These are phyloP conservation scores for Schwanniomyces vanrijiae DNA, from an alignment of 805 yeast genomes.

Conservation along the genomic window DNA sequence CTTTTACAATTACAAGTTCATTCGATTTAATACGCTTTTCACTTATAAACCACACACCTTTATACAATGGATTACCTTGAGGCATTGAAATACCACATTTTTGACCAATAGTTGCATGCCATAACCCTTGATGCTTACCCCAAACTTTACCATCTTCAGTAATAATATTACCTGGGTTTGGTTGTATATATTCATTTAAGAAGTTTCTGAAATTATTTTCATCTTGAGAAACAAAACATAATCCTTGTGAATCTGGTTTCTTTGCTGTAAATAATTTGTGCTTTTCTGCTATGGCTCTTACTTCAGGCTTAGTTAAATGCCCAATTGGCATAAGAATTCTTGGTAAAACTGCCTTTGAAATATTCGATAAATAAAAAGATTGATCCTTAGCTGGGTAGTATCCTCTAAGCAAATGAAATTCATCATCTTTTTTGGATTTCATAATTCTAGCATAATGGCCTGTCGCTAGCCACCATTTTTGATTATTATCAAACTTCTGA, in stretches of 20 bases:
- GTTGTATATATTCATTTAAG: constrained; percentile 68
- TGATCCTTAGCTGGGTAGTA: constrained; percentile 73
- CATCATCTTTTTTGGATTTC: constrained; percentile 25
- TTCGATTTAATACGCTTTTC: constrained; percentile 65
- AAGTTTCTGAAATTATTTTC: constrained; percentile 68
- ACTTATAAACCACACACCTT: constrained; percentile 86
- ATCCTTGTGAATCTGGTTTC: constrained; percentile 94
- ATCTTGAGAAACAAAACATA: constrained; percentile 80
- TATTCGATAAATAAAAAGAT: constrained; percentile 81
- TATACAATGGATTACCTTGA: constrained; percentile 73
- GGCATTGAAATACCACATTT: constrained; percentile 80
- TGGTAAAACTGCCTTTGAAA: constrained; percentile 45
- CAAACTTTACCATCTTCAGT: constrained; percentile 72
- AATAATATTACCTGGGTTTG: constrained; percentile 77
- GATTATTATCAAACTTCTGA: constrained; percentile 25
- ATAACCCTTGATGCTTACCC: constrained; percentile 83
- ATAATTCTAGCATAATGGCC: constrained; percentile 75
- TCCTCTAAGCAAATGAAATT: constrained; percentile 56
- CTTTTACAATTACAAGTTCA: constrained; percentile 77
- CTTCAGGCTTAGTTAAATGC: constrained; percentile 68
- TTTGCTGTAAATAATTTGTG: constrained; percentile 57
- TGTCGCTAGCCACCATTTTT: constrained; percentile 68
- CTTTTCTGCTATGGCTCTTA: constrained; percentile 64
- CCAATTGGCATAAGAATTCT: constrained; percentile 79
- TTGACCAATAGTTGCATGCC: constrained; percentile 97